These are phyloP conservation scores for Shiraia bambusicola DNA, from an alignment of 2,329 filamentous ascomycete genomes.

Conservation along the genomic window DNA sequence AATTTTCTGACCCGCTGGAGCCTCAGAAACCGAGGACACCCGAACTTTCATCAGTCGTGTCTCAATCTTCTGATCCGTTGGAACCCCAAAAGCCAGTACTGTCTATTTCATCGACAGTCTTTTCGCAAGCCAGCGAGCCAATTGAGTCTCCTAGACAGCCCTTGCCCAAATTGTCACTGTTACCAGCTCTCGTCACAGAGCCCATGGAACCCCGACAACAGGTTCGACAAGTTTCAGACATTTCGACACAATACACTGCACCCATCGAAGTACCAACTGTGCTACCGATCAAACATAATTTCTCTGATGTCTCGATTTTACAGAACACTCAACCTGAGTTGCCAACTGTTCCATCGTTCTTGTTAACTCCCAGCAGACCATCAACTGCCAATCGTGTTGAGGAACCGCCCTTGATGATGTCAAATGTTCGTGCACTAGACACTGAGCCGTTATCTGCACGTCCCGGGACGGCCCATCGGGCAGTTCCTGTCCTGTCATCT, in stretches of 20 bases:
- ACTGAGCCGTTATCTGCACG: constrained; percentile 34
- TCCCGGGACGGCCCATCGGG: constrained; percentile 34
- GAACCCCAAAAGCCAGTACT: constrained; percentile 13
- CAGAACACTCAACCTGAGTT: constrained; percentile 40
- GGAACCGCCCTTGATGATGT: constrained; percentile 23
- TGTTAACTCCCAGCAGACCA: constrained; percentile 35
- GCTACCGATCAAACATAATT: constrained; percentile 12
- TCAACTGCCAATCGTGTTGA: constrained; percentile 30
- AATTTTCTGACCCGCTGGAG: constrained; percentile 28
- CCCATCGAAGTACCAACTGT: constrained; percentile 20
- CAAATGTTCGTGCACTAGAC: constrained; percentile 29
- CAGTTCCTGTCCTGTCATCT: constrained; percentile 10
- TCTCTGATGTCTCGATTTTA: constrained; percentile 32
- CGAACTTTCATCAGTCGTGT: constrained; percentile 13
- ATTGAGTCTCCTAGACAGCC: constrained; percentile 15
- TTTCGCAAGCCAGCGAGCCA: constrained; percentile 23
- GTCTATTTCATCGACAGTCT: constrained; percentile 20
- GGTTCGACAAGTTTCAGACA: constrained; percentile 18
- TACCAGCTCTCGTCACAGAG: constrained; percentile 27
- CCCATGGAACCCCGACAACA: constrained; percentile 25
- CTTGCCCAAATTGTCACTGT: constrained; percentile 18
- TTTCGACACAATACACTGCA: constrained; percentile 32
- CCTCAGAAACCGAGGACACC: constrained; percentile 8
- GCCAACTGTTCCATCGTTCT: constrained; percentile 35
- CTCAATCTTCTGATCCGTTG: constrained; percentile 29